Base-by-base conservation (phyloP, 2,329 filamentous ascomycete species). In the Cladophialophora exuberans region DNA sequence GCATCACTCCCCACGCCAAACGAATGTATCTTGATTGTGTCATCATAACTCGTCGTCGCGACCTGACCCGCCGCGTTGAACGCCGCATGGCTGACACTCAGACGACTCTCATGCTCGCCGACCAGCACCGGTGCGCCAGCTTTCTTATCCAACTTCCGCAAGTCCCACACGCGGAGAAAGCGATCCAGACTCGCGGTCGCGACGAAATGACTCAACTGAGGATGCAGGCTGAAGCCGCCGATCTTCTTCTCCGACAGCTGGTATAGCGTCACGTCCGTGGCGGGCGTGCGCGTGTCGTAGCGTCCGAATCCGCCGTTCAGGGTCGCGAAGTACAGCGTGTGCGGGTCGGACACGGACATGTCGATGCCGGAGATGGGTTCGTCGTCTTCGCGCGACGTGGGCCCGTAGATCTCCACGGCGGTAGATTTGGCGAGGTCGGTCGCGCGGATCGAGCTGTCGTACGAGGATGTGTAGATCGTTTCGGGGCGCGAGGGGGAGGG, bases 21-120 rank as follows among this genome's bases (percentile, higher is more conserved):
- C 63, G 92, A 83, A 73, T 97, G 90, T 7, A 99, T 88, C 68
- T 97, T 97, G 61, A 99, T 82, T 0, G 89, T 96, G 65, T 99
- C 91, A 67, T 99, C 94, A 69, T 99, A 99, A 0, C 88, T 93
- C 0, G 91, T 88, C 0, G 94, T 99, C 0, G 92, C 94, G 4
- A 99, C 78, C 61, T 96, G 89, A 0, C 93, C 94, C 0, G 82
- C 87, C 0, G 84, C 79, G 59, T 91, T 94, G 85, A 92, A 99
- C 0, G 92, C 89, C 0, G 93, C 94, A 69, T 97, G 92, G 0
- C 90, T 96, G 0, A 99, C 92, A 0, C 90, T 96, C 0, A 97
- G 76, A 2, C 87, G 82, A 17, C 88, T 94, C 49, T 84, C 79
- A 66, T 99, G 92, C 68, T 94, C 87, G 5, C 89, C 93, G 0